Conservation (phyloP, 2,329 filamentous ascomycete species). For the Aspergillus vadensis region DNA sequence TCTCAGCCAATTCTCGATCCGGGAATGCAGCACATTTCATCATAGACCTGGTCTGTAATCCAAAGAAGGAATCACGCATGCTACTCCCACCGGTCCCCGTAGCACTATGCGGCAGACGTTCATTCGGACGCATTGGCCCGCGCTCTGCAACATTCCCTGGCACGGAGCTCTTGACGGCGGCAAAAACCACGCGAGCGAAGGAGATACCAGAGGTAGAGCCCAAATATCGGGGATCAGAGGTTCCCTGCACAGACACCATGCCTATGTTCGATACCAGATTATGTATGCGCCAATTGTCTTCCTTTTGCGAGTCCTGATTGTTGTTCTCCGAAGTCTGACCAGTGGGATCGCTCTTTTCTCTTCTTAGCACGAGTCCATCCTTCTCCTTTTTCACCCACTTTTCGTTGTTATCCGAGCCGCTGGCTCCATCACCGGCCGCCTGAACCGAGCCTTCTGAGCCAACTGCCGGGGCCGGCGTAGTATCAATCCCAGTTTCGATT, state of each 20-base stretch:
- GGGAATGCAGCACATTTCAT: conserved; percentile 87
- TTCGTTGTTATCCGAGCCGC: conserved; percentile 17
- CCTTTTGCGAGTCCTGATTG: conserved; percentile 50
- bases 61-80: conserved; percentile 95
- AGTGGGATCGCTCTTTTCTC: conserved; percentile 23
- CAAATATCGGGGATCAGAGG: conserved; percentile 76
- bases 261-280: conserved; percentile 69
- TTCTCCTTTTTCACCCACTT: conserved; percentile 28
- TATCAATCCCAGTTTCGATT: conserved; percentile 32
- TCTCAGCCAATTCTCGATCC: conserved; percentile 69
- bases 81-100: conserved; percentile 66
- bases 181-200: conserved; percentile 91
- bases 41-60: conserved; percentile 85
- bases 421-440: conserved; percentile 16
- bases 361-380: conserved; percentile 17
- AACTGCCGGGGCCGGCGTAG: conserved; percentile 19
- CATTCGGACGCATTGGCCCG: conserved; percentile 61
- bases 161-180: conserved; percentile 80
- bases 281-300: conserved; percentile 64
- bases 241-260: conserved; percentile 76
- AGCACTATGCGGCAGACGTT: conserved; percentile 53
- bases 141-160: conserved; percentile 63
- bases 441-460: conserved; percentile 22
- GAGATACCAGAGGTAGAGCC: conserved; percentile 89
- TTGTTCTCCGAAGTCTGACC: conserved; percentile 27